Evolutionary conservation across 2,329 filamentous ascomycete genomes (phyloP).

Genomic region (Penicillium sp.): DNA sequence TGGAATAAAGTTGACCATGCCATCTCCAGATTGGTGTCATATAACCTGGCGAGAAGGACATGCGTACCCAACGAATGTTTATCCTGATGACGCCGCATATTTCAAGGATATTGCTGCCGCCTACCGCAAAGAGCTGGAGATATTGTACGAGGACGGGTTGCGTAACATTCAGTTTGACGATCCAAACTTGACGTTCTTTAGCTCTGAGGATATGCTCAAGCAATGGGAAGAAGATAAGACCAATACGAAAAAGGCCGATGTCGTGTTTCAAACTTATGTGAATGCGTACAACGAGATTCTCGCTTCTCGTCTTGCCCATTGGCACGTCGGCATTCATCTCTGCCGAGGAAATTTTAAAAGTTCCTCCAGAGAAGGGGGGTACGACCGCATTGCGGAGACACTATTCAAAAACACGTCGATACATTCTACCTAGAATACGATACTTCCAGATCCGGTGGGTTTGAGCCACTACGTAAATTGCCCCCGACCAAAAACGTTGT

Average conservation of each 20-base stretch:
- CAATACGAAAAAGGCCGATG: conserved; percentile 61
- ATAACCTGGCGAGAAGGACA: conserved; percentile 49
- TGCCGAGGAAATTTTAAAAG: conserved; percentile 61
- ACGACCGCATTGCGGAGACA: conserved; percentile 60
- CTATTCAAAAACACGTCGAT: conserved; percentile 56
- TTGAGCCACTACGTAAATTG: conserved; percentile 56
- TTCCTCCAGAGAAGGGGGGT: conserved; percentile 57
- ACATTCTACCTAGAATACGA: conserved; percentile 65
- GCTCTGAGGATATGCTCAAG: conserved; percentile 62
- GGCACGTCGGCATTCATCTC: conserved; percentile 70
- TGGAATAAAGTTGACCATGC: conserved; percentile 61
- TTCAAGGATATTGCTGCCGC: conserved; percentile 58
- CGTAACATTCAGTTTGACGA: conserved; percentile 61
- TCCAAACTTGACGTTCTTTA: conserved; percentile 64
- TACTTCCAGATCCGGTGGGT: conserved; percentile 57
- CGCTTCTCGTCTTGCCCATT: conserved; percentile 56
- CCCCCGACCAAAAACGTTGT: conserved; percentile 58
- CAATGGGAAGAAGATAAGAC: conserved; percentile 62
- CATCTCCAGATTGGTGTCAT: conserved; percentile 61
- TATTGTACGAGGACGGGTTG: conserved; percentile 55
- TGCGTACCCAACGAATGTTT: conserved; percentile 50
- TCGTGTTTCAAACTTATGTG: conserved; percentile 68
- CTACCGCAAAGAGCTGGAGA: conserved; percentile 54
- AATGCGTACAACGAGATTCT: conserved; percentile 67
- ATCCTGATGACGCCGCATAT: conserved; percentile 53